Percentiles rank a stretch among this genome's conserved stretches.
Evolutionary conservation across 2,329 filamentous ascomycete genomes (phyloP).

Genomic region (Cercospora sp.): DNA sequence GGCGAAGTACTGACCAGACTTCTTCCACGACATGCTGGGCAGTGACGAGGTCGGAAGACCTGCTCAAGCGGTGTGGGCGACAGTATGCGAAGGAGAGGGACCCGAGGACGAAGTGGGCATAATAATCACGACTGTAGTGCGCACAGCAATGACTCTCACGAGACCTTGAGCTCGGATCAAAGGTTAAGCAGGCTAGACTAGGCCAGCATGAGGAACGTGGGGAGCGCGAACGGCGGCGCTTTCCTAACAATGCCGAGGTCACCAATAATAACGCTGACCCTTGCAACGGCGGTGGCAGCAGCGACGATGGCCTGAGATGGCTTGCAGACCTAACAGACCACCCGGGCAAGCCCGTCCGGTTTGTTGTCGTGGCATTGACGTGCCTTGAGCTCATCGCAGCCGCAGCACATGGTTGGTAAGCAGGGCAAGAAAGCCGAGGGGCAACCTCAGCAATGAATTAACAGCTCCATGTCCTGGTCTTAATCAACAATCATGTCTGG

Average conservation of each 20-base stretch:
- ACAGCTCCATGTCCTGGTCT: not conserved
- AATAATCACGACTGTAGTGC: slow-evolving; percentile 8
- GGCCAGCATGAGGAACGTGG: slow-evolving; percentile 7
- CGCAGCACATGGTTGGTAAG: not conserved
- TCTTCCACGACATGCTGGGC: slow-evolving; percentile 38
- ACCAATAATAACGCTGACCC: not conserved
- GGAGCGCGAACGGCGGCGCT: not conserved
- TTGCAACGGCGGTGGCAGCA: not conserved
- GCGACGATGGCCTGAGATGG: not conserved
- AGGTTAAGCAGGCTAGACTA: slow-evolving; percentile 8
- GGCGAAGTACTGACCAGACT: slow-evolving; percentile 28
- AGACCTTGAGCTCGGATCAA: slow-evolving; percentile 16
- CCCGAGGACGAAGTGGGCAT: not conserved
- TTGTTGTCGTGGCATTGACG: not conserved
- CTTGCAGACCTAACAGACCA: not conserved
- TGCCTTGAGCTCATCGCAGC: not conserved
- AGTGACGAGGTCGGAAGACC: slow-evolving; percentile 21
- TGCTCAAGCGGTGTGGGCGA: slow-evolving; percentile 15
- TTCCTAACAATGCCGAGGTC: not conserved
- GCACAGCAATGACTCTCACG: slow-evolving; percentile 17
- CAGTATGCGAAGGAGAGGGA: slow-evolving; percentile 17
- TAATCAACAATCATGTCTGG: slow-evolving; percentile 14
- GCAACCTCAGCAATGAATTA: not conserved
- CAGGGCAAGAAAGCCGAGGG: not conserved
- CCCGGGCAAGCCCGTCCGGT: not conserved